Conservation (phyloP, 2,329 filamentous ascomycete species). For the Ploettnerulaceae sp. region DNA sequence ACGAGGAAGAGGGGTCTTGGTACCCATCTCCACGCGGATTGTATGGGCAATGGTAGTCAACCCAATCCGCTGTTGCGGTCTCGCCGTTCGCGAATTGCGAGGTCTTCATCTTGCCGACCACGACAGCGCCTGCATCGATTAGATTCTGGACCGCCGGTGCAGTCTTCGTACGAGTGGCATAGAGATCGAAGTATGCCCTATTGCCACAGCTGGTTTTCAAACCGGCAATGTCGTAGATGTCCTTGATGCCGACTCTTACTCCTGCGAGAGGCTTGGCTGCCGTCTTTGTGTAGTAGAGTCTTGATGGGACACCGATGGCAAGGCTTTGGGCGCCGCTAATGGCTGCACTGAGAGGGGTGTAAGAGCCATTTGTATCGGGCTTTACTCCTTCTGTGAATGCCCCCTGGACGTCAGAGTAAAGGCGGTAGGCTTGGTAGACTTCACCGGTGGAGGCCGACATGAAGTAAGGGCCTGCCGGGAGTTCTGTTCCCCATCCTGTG, state of each 20-base stretch:
- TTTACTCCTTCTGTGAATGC: constrained; percentile 46
- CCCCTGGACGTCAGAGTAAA: constrained; percentile 45
- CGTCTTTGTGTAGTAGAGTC: constrained; percentile 52
- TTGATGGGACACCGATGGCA: constrained; percentile 51
- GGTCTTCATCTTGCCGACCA: constrained; percentile 50
- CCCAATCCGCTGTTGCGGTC: constrained; percentile 46
- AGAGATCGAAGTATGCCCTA: constrained; percentile 51
- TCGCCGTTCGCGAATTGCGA: constrained; percentile 41
- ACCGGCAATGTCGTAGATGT: constrained; percentile 55
- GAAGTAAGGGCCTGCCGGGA: constrained; percentile 48
- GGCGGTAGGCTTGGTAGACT: constrained; percentile 44
- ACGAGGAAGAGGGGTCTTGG: constrained; percentile 44
- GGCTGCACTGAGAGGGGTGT: constrained; percentile 41
- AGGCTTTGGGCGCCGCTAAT: constrained; percentile 38
- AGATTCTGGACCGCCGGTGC: constrained; percentile 49
- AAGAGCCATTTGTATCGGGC: constrained; percentile 35
- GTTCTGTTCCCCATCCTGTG: constrained; percentile 14
- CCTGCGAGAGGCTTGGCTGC: constrained; percentile 53
- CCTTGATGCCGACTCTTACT: constrained; percentile 57
- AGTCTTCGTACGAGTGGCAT: constrained; percentile 42
- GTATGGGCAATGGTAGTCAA: constrained; percentile 38
- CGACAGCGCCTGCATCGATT: constrained; percentile 53
- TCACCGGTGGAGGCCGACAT: constrained; percentile 39
- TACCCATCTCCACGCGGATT: constrained; percentile 45
- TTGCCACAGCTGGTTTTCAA: constrained; percentile 53